phyloP scores from a whole-genome alignment of 31 red algal genomes.

The Bonnemaisonia californica region DNA sequence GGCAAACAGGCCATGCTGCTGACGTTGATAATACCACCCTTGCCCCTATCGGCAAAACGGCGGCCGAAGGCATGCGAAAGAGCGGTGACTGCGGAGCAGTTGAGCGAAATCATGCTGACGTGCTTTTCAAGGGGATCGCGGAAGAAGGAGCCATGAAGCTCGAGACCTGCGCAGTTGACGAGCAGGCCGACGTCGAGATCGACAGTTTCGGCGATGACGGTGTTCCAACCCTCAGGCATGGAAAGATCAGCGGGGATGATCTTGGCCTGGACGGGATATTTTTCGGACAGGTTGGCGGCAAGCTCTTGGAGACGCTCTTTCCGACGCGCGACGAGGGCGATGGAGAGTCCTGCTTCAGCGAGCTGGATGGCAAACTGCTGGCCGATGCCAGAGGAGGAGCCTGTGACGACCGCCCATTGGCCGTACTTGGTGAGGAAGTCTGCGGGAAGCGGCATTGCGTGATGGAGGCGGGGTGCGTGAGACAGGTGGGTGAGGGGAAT shows the following conservation, averaged over 20 bases:
- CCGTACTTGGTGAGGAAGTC: conserved; percentile 47
- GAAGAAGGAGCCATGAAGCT: conserved; percentile 72
- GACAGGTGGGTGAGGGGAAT: too few relatives aligned
- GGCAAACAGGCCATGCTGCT: not conserved
- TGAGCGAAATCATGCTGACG: conserved; percentile 70
- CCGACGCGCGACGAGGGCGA: conserved; percentile 80
- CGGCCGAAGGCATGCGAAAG: conserved; percentile 72
- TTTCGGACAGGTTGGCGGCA: conserved; percentile 27
- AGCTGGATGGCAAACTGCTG: conserved; percentile 76
- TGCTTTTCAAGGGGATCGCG: conserved; percentile 23
- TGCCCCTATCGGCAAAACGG: conserved; percentile 11
- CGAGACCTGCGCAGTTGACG: conserved; percentile 94
- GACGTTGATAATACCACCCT: conserved; percentile 30
- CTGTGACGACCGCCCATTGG: conserved; percentile 83
- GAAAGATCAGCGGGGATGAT: conserved; percentile 76
- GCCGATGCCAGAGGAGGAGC: conserved; percentile 90
- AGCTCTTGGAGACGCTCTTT: conserved; percentile 47
- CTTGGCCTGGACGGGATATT: conserved; percentile 29
- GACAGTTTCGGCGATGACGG: conserved; percentile 25
- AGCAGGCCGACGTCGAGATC: conserved; percentile 63
- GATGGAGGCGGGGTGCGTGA: not conserved
- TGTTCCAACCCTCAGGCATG: conserved; percentile 10
- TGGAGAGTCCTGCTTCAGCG: conserved; percentile 48
- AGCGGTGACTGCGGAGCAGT: conserved; percentile 51
- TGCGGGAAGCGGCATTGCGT: not conserved